Evolutionary conservation across 2,329 filamentous ascomycete genomes (phyloP).

Genomic region (Alternaria angustiovoidea): DNA sequence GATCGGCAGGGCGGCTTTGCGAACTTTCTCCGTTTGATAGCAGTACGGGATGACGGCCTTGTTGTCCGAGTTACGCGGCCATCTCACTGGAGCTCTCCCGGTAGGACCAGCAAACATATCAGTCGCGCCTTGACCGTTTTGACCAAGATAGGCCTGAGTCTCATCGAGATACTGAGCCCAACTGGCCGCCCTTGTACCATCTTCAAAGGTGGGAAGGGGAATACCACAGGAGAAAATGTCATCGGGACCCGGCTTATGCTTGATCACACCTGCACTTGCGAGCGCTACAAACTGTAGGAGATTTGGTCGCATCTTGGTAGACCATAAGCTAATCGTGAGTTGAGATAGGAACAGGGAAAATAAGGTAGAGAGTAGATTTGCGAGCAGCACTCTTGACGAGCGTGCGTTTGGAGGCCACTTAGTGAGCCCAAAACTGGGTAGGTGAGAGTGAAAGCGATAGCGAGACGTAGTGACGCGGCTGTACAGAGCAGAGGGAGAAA

Average conservation of each 20-base stretch:
- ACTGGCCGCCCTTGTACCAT: background rate
- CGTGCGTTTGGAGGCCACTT: background rate
- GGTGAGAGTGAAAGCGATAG: background rate
- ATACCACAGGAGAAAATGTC: background rate
- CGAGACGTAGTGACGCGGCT: background rate
- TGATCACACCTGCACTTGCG: background rate
- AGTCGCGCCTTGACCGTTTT: background rate
- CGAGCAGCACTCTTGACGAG: too few relatives aligned
- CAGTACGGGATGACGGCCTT: slow-evolving; percentile 7
- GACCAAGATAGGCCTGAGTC: background rate
- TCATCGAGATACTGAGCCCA: slow-evolving; percentile 2
- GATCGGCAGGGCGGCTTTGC: background rate
- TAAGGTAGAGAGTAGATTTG: background rate
- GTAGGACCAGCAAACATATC: background rate
- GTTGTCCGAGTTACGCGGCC: background rate
- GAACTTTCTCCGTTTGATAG: background rate
- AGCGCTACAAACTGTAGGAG: background rate
- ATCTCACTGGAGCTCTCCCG: background rate
- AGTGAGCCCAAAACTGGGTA: background rate
- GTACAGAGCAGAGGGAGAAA: background rate
- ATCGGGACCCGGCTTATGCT: background rate
- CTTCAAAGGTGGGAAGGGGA: background rate
- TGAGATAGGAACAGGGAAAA: background rate
- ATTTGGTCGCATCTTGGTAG: background rate
- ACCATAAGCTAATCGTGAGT: background rate